Base-by-base conservation (phyloP, 441 rosid species). In the Pelargonium fulgidum region DNA sequence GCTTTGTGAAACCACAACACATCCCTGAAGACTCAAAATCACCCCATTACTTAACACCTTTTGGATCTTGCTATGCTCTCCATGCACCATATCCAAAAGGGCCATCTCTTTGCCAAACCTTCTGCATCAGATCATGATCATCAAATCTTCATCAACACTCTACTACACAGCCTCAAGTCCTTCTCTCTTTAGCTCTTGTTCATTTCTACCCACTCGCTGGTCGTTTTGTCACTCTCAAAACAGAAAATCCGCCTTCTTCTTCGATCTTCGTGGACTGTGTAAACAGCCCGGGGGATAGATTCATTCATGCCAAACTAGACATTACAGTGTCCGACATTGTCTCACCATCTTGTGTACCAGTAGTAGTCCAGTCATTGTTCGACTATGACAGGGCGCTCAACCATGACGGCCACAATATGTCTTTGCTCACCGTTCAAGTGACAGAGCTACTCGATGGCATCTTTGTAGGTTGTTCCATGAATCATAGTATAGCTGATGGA, bases 201-300 rank as follows among this genome's bases (percentile, higher is more conserved):
- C 85, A 89, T 76, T 89, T 85, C 85, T 87, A 87, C 74, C 98
- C 96, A 0, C 88, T 92, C 0, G 76, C 87, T 0, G 94, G 98
- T 62, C 88, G 87, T 8, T 79, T 89, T 0, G 76, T 67, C 4
- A 77, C 94, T 0, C 7, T 22, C 2, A 75, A 52, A 66, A 47
- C 64, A 0, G 66, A 83, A 1, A 65, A 73, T 19, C 84, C 89
- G 0, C 68, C 79, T 3, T 70, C 85, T 0, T 84, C 70, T 66
- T 76, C 76, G 0, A 79, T 89, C 66, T 87, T 56, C 20, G 85
- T 86, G 0, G 88, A 88, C 68, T 84, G 84, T 73, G 45, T 29
- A 45, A 66, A 85, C 69, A 81, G 93, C 70, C 88, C 88, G 10
- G 94, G 94, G 7, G 94, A 89, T 1, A 79, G 78, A 47, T 77